phyloP scores from a whole-genome alignment of 306 rosid genomes.

The Hippophae tibetana region DNA sequence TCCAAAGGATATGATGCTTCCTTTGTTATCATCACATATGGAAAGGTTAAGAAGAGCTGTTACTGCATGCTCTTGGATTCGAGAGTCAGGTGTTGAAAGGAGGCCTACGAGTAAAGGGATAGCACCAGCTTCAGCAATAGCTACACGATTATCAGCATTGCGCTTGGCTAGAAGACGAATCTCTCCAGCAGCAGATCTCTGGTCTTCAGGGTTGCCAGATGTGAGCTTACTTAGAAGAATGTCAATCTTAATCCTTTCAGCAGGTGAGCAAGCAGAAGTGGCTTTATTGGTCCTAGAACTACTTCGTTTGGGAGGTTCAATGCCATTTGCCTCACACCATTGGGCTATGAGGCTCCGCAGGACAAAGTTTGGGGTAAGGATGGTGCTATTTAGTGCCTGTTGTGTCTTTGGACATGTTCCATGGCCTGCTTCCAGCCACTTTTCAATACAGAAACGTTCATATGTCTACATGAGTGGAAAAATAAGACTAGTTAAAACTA shows the following conservation, averaged over 20 bases:
- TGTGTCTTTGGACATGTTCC: slow-evolving; percentile 93
- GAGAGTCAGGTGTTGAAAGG: slow-evolving; percentile 68
- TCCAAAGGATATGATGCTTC: slow-evolving; percentile 65
- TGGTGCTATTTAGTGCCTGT: slow-evolving; percentile 58
- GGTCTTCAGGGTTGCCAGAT: slow-evolving; percentile 64
- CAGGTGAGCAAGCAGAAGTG: slow-evolving; percentile 59
- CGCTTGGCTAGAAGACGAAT: slow-evolving; percentile 98
- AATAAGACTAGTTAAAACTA: slow-evolving; percentile 20
- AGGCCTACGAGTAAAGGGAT: slow-evolving; percentile 81
- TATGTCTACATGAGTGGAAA: slow-evolving; percentile 63
- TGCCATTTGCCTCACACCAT: slow-evolving; percentile 96
- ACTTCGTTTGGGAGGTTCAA: slow-evolving; percentile 85
- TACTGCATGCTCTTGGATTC: slow-evolving; percentile 95
- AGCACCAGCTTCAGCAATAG: slow-evolving; percentile 98
- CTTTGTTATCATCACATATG: slow-evolving; percentile 85
- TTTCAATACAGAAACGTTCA: slow-evolving; percentile 88
- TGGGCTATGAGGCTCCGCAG: slow-evolving; percentile 88
- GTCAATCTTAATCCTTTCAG: slow-evolving; percentile 67
- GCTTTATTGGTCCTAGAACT: slow-evolving; percentile 52
- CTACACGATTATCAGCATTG: slow-evolving; percentile 91
- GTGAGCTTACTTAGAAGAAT: slow-evolving; percentile 57
- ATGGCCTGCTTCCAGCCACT: slow-evolving; percentile 87
- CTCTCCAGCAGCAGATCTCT: slow-evolving; percentile 84
- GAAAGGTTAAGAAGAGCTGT: slow-evolving; percentile 98
- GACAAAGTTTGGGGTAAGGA: slow-evolving; percentile 87